Evolutionary conservation across 768 basidiomycete species (phyloP).

Genomic region (Tephrocybe sp.): DNA sequence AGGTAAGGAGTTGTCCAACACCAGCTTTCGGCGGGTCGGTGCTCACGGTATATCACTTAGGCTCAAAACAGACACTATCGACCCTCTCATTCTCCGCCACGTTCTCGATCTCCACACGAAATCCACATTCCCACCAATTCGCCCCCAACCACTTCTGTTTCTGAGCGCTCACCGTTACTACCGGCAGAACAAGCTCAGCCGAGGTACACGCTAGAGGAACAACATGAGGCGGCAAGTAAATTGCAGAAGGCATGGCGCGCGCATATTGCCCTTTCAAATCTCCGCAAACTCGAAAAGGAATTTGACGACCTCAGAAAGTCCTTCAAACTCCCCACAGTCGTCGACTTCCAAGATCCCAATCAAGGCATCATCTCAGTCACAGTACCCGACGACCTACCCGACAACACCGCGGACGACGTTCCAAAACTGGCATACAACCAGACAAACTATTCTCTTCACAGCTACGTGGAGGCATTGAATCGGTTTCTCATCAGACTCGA

Average conservation of each 20-base stretch:
- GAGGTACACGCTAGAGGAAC: conserved; percentile 25
- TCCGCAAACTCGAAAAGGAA: conserved; percentile 36
- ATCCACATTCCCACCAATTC: background rate
- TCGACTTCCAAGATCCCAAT: conserved; percentile 48
- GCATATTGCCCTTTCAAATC: conserved; percentile 38
- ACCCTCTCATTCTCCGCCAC: background rate
- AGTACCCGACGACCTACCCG: conserved; percentile 19
- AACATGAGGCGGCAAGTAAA: conserved; percentile 41
- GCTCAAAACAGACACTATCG: background rate
- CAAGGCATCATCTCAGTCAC: conserved; percentile 24
- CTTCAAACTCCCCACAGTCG: conserved; percentile 43
- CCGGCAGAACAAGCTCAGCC: conserved; percentile 12
- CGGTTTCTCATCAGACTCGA: conserved; percentile 68
- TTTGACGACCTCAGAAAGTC: conserved; percentile 41
- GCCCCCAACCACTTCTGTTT: conserved; percentile 2
- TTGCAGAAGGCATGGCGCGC: conserved; percentile 48
- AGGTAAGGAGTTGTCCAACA: conserved; percentile 13
- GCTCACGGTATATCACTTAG: background rate
- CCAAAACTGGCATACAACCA: conserved; percentile 59
- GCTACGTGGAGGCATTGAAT: conserved; percentile 61
- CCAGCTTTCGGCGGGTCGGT: background rate
- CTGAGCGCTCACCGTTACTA: conserved; percentile 8
- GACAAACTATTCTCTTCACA: conserved; percentile 59
- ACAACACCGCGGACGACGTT: conserved; percentile 4
- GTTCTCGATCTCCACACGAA: background rate